Evolutionary conservation across 1,139 yeast genomes (phyloP).

Genomic region (Geotrichum candidum): DNA sequence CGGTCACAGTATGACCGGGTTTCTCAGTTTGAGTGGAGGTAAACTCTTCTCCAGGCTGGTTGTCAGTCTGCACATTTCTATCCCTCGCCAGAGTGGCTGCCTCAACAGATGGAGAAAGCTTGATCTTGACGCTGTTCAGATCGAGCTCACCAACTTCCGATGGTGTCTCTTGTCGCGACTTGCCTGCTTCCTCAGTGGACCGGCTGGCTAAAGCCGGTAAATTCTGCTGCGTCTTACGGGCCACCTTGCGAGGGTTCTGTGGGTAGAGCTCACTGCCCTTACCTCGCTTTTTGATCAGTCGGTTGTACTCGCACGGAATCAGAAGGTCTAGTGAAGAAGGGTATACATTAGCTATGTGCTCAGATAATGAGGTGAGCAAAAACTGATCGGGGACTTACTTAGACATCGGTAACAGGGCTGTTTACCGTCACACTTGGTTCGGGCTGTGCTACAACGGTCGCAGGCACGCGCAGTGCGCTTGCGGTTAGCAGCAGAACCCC

Average conservation of each 20-base stretch:
- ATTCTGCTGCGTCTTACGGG: constrained; percentile 1
- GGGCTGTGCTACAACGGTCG: constrained; percentile 38
- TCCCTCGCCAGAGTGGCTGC: neutral
- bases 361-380: neutral
- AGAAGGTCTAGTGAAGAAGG: constrained; percentile 20
- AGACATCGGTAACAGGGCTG: constrained; percentile 38
- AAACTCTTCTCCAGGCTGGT: neutral
- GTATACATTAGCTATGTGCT: neutral
- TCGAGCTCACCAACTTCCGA: neutral
- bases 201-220: neutral
- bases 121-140: neutral
- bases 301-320: constrained; percentile 35
- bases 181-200: neutral
- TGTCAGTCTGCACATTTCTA: neutral
- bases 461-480: constrained; percentile 37
- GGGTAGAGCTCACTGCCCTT: constrained; percentile 33
- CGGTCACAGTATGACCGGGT: neutral
- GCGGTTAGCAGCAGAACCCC: neutral
- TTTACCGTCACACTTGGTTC: constrained; percentile 40
- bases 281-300: constrained; percentile 39
- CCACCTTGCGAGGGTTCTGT: constrained; percentile 15
- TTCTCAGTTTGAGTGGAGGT: neutral
- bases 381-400: constrained; percentile 20
- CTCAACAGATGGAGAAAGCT: neutral
- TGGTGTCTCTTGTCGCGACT: neutral